A percentile compares a stretch with the other conserved stretches of the same genome.
Conservation (phyloP, 2,329 filamentous ascomycete species). For the Aspergillus novofumigatus region DNA sequence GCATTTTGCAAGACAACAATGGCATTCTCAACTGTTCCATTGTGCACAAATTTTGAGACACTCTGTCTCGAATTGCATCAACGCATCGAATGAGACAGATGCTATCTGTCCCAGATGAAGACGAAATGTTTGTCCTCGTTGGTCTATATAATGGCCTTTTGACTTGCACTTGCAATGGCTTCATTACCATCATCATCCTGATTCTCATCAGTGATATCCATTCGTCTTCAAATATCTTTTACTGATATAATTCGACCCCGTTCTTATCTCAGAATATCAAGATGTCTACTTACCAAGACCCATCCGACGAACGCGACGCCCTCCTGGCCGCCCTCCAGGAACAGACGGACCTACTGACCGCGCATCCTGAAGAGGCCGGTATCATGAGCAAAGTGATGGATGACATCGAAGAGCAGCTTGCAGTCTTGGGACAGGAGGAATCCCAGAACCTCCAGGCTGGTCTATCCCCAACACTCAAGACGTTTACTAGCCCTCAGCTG, state of each 20-base stretch:
- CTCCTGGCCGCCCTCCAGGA: neutral
- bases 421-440: neutral
- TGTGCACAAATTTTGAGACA: neutral
- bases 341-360: neutral
- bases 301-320: neutral
- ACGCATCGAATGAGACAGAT: neutral
- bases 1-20: neutral
- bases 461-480: neutral
- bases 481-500: neutral
- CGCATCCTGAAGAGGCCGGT: neutral
- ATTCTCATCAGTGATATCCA: neutral
- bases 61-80: neutral
- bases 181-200: neutral
- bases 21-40: neutral
- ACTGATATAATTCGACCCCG: neutral
- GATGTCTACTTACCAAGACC: neutral
- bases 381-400: neutral
- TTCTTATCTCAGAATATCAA: neutral
- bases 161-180: neutral
- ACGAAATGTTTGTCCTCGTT: neutral
- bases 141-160: neutral
- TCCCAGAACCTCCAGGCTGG: neutral
- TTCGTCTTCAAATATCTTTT: neutral
- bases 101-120: neutral
- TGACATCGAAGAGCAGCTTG: neutral